Conservation (phyloP, 2,329 filamentous ascomycete genomes). For the Epichloe coenophiala region DNA sequence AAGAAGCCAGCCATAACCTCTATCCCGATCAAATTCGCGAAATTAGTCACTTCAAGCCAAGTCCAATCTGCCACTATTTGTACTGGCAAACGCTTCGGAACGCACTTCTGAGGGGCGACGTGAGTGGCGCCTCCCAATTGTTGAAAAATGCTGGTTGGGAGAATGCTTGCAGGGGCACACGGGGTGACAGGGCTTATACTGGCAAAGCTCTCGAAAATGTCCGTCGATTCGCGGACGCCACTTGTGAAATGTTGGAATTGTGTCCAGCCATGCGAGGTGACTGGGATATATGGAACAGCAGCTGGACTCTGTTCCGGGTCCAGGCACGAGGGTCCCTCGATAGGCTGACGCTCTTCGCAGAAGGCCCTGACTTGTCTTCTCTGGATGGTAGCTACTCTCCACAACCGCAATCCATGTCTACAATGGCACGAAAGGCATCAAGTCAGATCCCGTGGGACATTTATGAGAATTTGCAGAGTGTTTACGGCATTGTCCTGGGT, state of each 20-base stretch:
- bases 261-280: conserved; percentile 59
- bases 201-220: conserved; percentile 69
- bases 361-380: conserved; percentile 47
- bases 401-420: conserved; percentile 41
- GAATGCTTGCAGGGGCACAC: conserved; percentile 54
- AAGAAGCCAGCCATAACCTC: conserved; percentile 60
- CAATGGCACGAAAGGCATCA: conserved; percentile 62
- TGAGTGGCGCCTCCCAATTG: conserved; percentile 51
- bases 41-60: conserved; percentile 50
- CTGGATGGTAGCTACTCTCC: conserved; percentile 21
- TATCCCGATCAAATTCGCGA: conserved; percentile 54
- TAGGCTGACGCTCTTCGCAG: conserved; percentile 64
- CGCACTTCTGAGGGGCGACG: conserved; percentile 60
- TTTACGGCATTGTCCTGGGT: conserved; percentile 74
- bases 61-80: conserved; percentile 59
- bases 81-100: conserved; percentile 82
- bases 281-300: conserved; percentile 71
- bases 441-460: conserved; percentile 82
- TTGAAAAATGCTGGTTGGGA: conserved; percentile 68
- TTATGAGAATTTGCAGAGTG: conserved; percentile 67
- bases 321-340: conserved; percentile 56
- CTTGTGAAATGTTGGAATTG: conserved; percentile 54
- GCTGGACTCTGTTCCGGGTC: conserved; percentile 76
- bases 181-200: conserved; percentile 54
- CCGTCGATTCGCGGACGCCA: conserved; percentile 54